Evolutionary conservation across 768 basidiomycete genomes (phyloP), one percentile per base, ranked within the genome.

Genomic region (Xanthoconium stramineum): DNA sequence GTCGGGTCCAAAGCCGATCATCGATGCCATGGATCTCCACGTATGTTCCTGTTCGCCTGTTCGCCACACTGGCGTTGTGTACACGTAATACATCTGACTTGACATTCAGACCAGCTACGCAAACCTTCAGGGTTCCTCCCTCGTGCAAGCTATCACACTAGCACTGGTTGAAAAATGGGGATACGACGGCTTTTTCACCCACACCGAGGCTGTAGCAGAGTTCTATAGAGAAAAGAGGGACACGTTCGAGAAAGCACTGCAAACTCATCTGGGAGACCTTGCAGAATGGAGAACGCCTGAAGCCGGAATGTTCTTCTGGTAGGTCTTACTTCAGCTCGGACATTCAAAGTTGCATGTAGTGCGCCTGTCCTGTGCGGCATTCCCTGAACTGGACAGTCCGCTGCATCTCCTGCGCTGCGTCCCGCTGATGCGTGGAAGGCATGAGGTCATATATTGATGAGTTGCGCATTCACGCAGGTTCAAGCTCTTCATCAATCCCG

Each of bases 281-380:
- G 92, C 85, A 17, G 83, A 87, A 69, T 89, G 87, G 87, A 74
- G 67, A 52, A 70, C 76, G 0, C 91, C 90, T 10, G 84, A 86
- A 62, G 83, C 89, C 24, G 89, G 91, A 59, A 90, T 95, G 90
- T 95, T 96, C 77, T 85, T 92, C 69, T 95, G 91, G 89, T 86
- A 39, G 28, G 83, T 66, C 44, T 48, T 48, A 37, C 11, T 47
- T 62, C 56, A 50, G 20, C 59, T 52, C 47, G 55, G 57, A 50
- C 28, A 53, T 52, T 55, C 47, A 42, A 33, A 15, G 42, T 39
- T 39, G 43, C 47, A 33, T 53, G 51, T 59, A 33, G 19, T 46
- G 52, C 38, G 44, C 47, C 24, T 52, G 53, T 55, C 37, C 44
- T 28, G 36, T 10, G 52, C 52, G 58, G 46, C 58, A 33, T 54